Evolutionary conservation across 805 yeast genomes (phyloP).

Genomic region (Pichia exigua): DNA sequence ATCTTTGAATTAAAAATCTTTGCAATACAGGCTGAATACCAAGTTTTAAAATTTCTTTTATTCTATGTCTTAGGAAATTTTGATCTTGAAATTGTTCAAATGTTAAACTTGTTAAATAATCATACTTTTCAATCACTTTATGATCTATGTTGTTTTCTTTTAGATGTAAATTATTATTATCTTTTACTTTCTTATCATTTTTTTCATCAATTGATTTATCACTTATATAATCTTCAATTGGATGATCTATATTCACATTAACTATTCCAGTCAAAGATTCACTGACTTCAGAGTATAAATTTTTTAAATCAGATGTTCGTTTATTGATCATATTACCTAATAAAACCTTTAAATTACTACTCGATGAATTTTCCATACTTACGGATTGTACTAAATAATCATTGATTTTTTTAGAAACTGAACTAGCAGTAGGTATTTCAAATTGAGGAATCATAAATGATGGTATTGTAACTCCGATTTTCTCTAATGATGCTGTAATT

Average conservation of each 20-base stretch:
- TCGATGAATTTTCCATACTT: slow-evolving; percentile 5
- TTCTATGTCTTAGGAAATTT: slow-evolving; percentile 37
- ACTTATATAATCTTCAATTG: slow-evolving; percentile 37
- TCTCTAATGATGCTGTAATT: slow-evolving; percentile 41
- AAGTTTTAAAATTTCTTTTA: slow-evolving; percentile 38
- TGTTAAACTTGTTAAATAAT: slow-evolving; percentile 24
- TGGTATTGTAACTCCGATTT: slow-evolving; percentile 34
- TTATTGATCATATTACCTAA: slow-evolving; percentile 9
- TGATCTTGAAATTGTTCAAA: slow-evolving; percentile 30
- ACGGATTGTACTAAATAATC: slow-evolving; percentile 6
- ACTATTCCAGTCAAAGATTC: slow-evolving; percentile 33
- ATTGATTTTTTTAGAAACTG: slow-evolving; percentile 4
- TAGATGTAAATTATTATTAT: slow-evolving; percentile 3
- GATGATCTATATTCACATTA: slow-evolving; percentile 40
- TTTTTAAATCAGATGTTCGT: slow-evolving; percentile 15
- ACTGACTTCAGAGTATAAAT: slow-evolving; percentile 21
- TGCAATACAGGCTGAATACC: slow-evolving; percentile 35
- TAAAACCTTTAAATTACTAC: slow-evolving; percentile 5
- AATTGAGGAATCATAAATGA: slow-evolving; percentile 7
- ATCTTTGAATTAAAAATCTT: slow-evolving; percentile 46
- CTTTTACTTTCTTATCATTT: slow-evolving; percentile 6
- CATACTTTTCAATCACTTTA: slow-evolving; percentile 10
- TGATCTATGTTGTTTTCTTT: background rate
- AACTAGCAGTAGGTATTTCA: slow-evolving; percentile 1
- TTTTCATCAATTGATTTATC: slow-evolving; percentile 8